Base-by-base conservation (phyloP, 805 yeast genomes). In the Pichia scutulata region DNA sequence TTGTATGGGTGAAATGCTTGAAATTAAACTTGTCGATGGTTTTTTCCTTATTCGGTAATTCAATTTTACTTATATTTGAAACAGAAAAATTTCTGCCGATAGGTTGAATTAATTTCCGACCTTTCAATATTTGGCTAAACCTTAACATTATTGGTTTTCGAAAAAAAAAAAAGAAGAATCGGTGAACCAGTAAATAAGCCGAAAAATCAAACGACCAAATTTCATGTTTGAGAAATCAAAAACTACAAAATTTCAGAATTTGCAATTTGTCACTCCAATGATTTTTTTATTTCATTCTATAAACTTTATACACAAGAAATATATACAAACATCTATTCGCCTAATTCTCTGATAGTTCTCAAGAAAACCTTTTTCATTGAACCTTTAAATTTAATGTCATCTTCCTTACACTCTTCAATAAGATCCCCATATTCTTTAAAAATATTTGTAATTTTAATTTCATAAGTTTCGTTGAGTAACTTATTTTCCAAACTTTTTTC, bases 371-470 rank as follows among this genome's bases (percentile, higher is more conserved):
- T 41, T 23, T 56, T 58, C 51, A 55, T 48, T 13, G 51, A 55
- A 0, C 51, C 54, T 46, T 61, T 60, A 16, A 56, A 49, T 6
- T 52, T 46, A 7, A n/a, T 25, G 5, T 47, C 47, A 16, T 60
- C 55, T 6, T 54, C 55, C 14, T 52, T 50, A 18, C 45, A 39
- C 16, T 54, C 52, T 48, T 64, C 68, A 6, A 52, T 52, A 1
- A 59, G 28, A 12, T 65, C 65, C 5, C 72, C 72, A 43, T 66
- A 69, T 1, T 49, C 45, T 43, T 63, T 67, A 52, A 69, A 59
- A 1, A 56, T 41, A 18, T 56, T 53, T n/a, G 56, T 58, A 23
- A 66, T 46, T 39, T 53, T 55, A 3, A 52, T 49, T 21, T 61
- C 68, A 13, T 49, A 51, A 7, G 47, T 50, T 9, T 56, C 60